Conservation (phyloP, 345 rosid genomes). For the Salix purpurea region DNA sequence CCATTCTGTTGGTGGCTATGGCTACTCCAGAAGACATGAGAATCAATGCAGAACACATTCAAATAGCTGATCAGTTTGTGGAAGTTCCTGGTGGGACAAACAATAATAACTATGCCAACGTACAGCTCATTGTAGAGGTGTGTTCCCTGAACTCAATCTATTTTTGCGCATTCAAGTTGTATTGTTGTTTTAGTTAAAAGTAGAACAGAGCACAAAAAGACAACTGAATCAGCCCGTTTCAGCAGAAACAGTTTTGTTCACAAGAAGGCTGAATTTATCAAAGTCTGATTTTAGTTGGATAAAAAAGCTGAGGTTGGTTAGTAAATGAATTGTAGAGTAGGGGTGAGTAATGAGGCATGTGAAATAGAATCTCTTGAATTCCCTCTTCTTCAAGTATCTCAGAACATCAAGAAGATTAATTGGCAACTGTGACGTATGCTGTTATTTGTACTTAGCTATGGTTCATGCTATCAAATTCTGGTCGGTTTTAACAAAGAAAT, state of each 20-base stretch:
- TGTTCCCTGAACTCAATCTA: constrained; percentile 10
- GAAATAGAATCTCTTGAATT: background rate
- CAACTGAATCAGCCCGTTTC: background rate
- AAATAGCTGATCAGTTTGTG: constrained; percentile 98
- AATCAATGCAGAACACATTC: constrained; percentile 96
- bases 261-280: background rate
- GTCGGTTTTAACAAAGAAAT: background rate
- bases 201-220: background rate
- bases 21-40: constrained; percentile 99
- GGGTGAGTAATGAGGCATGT: background rate
- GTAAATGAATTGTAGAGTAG: background rate
- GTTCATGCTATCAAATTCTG: background rate
- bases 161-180: constrained; percentile 4
- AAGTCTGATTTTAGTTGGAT: background rate
- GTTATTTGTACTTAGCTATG: background rate
- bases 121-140: constrained; percentile 98
- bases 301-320: background rate
- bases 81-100: constrained; percentile 99
- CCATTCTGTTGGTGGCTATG: constrained; percentile 94
- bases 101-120: constrained; percentile 98
- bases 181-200: constrained; percentile 3
- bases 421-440: background rate
- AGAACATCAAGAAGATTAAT: background rate
- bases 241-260: background rate
- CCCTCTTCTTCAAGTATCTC: background rate